Base-by-base conservation (phyloP, 768 basidiomycete species). In the Mycena kentingensis region DNA sequence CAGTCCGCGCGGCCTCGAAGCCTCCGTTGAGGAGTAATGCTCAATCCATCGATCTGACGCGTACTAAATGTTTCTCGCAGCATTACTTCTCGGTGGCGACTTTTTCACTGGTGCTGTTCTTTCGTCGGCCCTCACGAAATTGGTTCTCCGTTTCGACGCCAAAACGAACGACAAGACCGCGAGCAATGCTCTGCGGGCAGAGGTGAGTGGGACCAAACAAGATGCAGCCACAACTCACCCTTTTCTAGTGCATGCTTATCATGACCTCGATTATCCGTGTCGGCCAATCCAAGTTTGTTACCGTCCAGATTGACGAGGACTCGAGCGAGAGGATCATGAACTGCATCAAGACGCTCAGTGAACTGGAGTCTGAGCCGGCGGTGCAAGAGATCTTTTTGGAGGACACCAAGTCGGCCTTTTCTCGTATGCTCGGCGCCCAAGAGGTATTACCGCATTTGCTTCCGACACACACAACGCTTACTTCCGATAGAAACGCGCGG, bases 251-350 rank as follows among this genome's bases (percentile, higher is more conserved):
- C 5, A 98, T 99, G 91, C 79, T 99, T 48, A 93, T 98, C 67
- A 98, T 99, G 97, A 87, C 94, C 1, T 97, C 94, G 8, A 79
- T 94, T 66, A 90, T 98, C 65, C 93, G 97, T 42, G 92, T 98
- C 49, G 97, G 97, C 31, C 96, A 98, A 72, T 95, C 93, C 48
- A 96, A 95, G 66, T 95, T 96, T 60, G 90, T 88, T 37, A 84
- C 90, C 0, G 87, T 86, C 2, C 89, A 91, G n/a, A 99, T 99
- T 59, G 97, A 99, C 73, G 97, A 99, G 67, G 97, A 99, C 68
- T 95, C 93, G 5, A 88, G 84, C 60, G 97, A 99, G 70, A 86
- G 97, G 22, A 93, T 99, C 70, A 82, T 97, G 79, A 91, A 88
- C 69, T 99, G 97, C 72, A 88, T 99, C 46, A 89, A 93, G 65